Conservation (phyloP, 129 eudicot genomes). For the Tanacetum coccineum region DNA sequence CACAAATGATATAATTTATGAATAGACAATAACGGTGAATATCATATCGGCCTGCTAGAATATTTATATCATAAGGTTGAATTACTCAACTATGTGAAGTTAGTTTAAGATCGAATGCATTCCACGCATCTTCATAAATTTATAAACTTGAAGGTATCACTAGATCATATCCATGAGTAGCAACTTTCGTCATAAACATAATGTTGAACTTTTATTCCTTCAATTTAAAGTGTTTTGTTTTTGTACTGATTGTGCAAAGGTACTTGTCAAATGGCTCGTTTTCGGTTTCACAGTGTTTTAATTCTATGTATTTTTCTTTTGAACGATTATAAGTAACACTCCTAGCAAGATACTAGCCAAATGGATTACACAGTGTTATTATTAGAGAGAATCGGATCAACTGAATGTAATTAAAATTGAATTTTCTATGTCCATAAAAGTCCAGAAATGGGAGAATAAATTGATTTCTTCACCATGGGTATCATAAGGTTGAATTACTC, state of each 20-base stretch:
- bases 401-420: no score
- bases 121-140: neutral
- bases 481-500: neutral
- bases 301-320: no score
- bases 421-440: no score
- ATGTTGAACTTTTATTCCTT: neutral
- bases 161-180: neutral
- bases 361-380: no score
- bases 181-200: neutral
- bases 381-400: no score
- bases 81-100: neutral
- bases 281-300: no score
- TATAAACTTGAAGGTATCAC: conserved; percentile 3
- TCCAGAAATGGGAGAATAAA: no score
- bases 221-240: neutral
- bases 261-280: no score
- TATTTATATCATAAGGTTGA: neutral
- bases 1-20: neutral
- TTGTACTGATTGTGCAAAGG: neutral
- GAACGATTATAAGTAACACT: no score
- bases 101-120: neutral
- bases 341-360: no score
- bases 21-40: neutral
- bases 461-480: no score
- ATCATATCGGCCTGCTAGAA: neutral